Base-by-base conservation (phyloP, 768 basidiomycete species). In the Hygrophorus russula region DNA sequence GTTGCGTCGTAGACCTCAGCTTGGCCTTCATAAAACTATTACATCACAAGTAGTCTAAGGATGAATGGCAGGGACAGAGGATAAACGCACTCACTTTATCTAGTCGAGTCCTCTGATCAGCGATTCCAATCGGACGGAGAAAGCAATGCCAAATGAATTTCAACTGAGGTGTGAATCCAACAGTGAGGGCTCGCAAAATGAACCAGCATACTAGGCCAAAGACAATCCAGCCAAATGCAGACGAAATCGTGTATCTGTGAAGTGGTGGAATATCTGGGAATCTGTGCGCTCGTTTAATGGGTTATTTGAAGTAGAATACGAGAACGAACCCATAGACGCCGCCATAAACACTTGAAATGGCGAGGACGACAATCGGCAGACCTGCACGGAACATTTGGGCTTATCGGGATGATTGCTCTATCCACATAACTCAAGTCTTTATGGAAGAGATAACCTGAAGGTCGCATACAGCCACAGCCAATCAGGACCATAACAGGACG, bases 1-100 rank as follows among this genome's bases (percentile, higher is more conserved):
- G 83, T 87, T 32, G 63, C 59, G 63, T 87, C 84, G 55, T 88
- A 87, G 18, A 85, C 73, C 36, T 74, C 69, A 1, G 82, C 82
- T 54, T 85, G 82, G 5, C 77, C 76, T 37, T 65, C 56, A 54
- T 84, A 83, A 56, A 85, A 84, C 64, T 76, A 6, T 12, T 4
- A n/a, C 39, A 30, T 12, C 12, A 31, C 28, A 15, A 13, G 19
- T 10, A 37, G 5, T 5, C 8, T 30, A 6, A n/a, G n/a, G 29
- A 41, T 11, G 27, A 14, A 35, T 35, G 11, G 20, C 5, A 20
- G 13, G 7, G 37, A 36, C 8, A 32, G 24, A 17, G 24, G 4
- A 12, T 30, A 18, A 32, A 28, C 29, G 17, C 6, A 70, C 71
- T 60, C 6, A 70, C 71, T 60, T 71, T 63, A 38, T 71, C 68